Conservation (phyloP, 345 rosid species). For the Pistacia vera region DNA sequence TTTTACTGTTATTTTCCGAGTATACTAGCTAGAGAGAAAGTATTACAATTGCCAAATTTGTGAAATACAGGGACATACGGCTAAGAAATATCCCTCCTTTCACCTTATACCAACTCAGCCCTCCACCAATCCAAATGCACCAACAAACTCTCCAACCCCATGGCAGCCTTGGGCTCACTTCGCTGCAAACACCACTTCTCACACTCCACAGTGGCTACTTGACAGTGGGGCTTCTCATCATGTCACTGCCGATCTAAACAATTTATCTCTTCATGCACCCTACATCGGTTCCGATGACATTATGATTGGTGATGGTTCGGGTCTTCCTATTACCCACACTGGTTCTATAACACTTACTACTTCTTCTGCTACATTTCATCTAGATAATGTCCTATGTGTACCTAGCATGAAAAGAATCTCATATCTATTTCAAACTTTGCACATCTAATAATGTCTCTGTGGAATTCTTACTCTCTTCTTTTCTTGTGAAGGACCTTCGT, state of each 20-base stretch:
- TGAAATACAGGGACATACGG: constrained; percentile 4
- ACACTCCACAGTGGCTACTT: background rate
- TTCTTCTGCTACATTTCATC: background rate
- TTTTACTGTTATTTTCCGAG: no score
- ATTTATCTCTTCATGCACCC: constrained; percentile 6
- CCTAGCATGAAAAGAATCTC: background rate
- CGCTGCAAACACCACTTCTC: background rate
- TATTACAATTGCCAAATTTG: constrained; percentile 12
- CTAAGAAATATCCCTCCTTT: background rate
- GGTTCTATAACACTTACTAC: background rate
- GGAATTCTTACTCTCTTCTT: no score
- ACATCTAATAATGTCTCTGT: no score
- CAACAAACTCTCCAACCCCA: background rate
- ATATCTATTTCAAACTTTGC: no score
- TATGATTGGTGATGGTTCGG: background rate
- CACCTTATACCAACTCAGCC: background rate
- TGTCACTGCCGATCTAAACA: no score
- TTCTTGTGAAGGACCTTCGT: no score
- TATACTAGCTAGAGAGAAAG: no score
- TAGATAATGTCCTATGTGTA: no score
- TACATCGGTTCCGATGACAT: background rate
- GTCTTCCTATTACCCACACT: background rate
- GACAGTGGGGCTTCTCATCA: constrained; percentile 16
- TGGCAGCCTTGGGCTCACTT: background rate
- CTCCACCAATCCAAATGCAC: background rate